These are phyloP conservation scores for Halteria grandinella DNA, from an alignment of 73 alveolate genomes.

Conservation along the genomic window DNA sequence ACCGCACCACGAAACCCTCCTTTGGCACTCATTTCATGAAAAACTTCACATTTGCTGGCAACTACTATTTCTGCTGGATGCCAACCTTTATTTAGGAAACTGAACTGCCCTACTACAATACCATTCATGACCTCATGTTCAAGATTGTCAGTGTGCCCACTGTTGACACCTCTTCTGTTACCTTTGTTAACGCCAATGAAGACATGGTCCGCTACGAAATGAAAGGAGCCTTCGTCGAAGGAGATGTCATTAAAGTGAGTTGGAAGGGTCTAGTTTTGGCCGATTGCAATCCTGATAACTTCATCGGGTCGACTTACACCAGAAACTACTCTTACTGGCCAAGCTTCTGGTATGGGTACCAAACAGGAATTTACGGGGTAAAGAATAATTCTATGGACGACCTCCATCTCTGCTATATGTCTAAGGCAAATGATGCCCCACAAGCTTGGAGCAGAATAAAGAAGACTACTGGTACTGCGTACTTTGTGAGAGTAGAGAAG, in stretches of 20 bases:
- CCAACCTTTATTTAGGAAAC: conserved; percentile 21
- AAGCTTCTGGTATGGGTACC: conserved; percentile 60
- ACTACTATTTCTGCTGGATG: conserved; percentile 41
- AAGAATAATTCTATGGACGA: conserved; percentile 31
- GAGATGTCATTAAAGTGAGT: conserved; percentile 47
- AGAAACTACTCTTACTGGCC: conserved; percentile 42
- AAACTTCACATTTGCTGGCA: conserved; percentile 23
- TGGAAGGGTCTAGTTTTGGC: conserved; percentile 48
- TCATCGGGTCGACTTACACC: conserved; percentile 11
- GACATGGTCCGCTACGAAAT: conserved; percentile 10
- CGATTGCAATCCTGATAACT: conserved; percentile 54
- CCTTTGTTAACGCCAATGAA: conserved; percentile 23
- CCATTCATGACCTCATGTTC: conserved; percentile 9
- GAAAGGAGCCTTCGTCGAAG: conserved; percentile 44
- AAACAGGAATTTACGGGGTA: conserved; percentile 52
- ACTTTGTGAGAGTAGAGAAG: not conserved
- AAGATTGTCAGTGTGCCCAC: conserved; percentile 23
- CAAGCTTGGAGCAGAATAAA: conserved; percentile 41
- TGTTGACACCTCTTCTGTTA: not conserved
- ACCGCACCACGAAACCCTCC: conserved; percentile 33
- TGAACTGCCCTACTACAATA: not conserved
- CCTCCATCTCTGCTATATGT: conserved; percentile 55
- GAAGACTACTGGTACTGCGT: conserved; percentile 2
- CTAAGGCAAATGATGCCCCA: conserved; percentile 61
- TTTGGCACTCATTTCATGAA: conserved; percentile 19